A percentile compares a stretch with the other conserved stretches of the same genome.
phyloP scores from a whole-genome alignment of 768 basidiomycete genomes.

The Sporobolomyces roseus region DNA sequence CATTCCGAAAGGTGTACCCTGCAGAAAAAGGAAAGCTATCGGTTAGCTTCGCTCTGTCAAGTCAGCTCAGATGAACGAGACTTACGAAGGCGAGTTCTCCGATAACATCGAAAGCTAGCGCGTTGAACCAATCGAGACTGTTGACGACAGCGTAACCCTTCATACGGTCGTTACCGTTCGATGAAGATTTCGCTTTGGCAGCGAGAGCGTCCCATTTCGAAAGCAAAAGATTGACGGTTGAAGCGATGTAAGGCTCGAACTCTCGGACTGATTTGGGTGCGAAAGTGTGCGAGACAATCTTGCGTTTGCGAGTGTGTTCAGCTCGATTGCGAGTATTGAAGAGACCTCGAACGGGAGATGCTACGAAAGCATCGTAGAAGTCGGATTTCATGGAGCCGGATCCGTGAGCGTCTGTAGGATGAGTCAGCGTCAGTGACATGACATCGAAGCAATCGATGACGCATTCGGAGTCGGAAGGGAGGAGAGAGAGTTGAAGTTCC shows the following conservation, averaged over 20 bases:
- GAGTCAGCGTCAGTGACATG: no score
- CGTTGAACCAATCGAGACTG: slow-evolving; percentile 61
- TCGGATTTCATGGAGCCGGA: slow-evolving; percentile 74
- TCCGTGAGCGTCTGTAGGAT: slow-evolving; percentile 78
- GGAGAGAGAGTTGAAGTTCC: no score
- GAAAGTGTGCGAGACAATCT: slow-evolving; percentile 63
- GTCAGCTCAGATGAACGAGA: no score
- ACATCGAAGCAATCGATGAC: no score
- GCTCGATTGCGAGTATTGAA: slow-evolving; percentile 46
- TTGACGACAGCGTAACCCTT: slow-evolving; percentile 46
- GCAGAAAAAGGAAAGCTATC: no score
- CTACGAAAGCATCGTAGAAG: slow-evolving; percentile 55
- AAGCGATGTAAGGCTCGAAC: slow-evolving; percentile 73
- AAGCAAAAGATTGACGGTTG: slow-evolving; percentile 54
- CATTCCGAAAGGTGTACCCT: slow-evolving; percentile 89
- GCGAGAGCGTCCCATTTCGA: slow-evolving; percentile 69
- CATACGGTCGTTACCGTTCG: slow-evolving; percentile 55
- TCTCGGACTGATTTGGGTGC: slow-evolving; percentile 73
- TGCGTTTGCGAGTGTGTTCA: slow-evolving; percentile 83
- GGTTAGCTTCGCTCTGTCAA: no score
- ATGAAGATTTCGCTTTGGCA: slow-evolving; percentile 53
- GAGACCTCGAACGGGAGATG: slow-evolving; percentile 41
- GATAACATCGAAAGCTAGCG: slow-evolving; percentile 65
- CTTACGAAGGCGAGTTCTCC: slow-evolving; percentile 69
- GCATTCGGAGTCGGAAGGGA: no score